These are phyloP conservation scores for Cicer judaicum DNA, from an alignment of 306 rosid species.

Conservation along the genomic window DNA sequence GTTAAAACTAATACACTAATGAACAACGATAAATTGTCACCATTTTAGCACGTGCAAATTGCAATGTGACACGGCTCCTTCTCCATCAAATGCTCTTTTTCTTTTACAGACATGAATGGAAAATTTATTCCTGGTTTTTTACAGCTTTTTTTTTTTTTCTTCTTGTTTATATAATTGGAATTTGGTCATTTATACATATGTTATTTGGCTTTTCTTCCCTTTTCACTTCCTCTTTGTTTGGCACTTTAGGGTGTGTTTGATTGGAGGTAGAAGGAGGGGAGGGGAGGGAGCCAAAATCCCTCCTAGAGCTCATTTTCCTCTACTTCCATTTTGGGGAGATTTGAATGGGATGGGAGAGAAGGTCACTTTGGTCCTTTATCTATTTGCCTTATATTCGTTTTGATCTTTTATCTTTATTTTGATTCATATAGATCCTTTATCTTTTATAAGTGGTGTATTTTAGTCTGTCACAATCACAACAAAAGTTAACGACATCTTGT, in stretches of 20 bases:
- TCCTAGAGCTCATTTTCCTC: no score
- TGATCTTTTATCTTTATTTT: no score
- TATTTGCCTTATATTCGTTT: no score
- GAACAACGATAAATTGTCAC: not conserved
- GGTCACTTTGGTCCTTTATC: no score
- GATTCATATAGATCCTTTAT: no score
- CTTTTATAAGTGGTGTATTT: no score
- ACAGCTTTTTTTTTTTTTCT: not conserved
- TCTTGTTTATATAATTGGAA: constrained; percentile 4
- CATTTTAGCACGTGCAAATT: constrained; percentile 2
- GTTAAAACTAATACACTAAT: not conserved
- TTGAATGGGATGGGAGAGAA: no score
- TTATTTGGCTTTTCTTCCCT: not conserved
- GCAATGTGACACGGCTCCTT: constrained; percentile 16
- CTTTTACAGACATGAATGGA: not conserved
- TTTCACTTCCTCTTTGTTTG: constrained; percentile 11
- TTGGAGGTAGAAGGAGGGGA: no score
- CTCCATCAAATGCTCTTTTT: not conserved
- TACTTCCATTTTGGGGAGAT: no score
- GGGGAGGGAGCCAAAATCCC: no score
- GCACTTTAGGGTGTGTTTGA: not conserved
- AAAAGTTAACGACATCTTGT: no score
- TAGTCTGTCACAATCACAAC: no score
- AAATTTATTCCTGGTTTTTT: not conserved
- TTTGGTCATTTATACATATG: constrained; percentile 5